These are phyloP conservation scores for Penicillium chermesinum DNA, from an alignment of 495 filamentous ascomycete genomes.

Conservation along the genomic window DNA sequence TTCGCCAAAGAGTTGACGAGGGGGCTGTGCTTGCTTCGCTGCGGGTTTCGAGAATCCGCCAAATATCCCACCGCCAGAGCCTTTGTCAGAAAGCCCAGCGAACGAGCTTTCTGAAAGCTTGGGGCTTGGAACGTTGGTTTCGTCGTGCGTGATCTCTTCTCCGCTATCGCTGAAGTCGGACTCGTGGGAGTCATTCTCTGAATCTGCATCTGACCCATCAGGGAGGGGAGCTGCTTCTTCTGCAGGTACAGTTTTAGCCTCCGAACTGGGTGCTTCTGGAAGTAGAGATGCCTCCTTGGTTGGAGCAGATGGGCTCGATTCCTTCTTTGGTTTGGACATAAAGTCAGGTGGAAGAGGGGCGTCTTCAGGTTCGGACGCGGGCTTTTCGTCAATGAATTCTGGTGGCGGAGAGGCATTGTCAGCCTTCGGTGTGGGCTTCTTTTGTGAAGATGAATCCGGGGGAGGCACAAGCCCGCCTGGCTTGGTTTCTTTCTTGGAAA, in stretches of 20 bases:
- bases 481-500: slow-evolving; percentile 25
- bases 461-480: slow-evolving; percentile 27
- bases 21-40: slow-evolving; percentile 14
- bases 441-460: slow-evolving; percentile 21
- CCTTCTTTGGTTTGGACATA: slow-evolving; percentile 17
- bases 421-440: slow-evolving; percentile 27
- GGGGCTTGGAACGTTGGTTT: slow-evolving; percentile 39
- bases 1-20: slow-evolving; percentile 60
- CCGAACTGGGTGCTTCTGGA: slow-evolving; percentile 27
- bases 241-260: slow-evolving; percentile 22
- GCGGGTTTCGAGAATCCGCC: slow-evolving; percentile 25
- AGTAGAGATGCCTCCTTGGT: slow-evolving; percentile 33
- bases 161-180: slow-evolving; percentile 38
- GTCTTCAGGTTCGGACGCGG: not conserved
- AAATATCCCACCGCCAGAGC: slow-evolving; percentile 40
- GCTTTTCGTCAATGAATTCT: slow-evolving; percentile 6
- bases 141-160: slow-evolving; percentile 55
- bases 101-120: slow-evolving; percentile 65
- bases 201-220: slow-evolving; percentile 21
- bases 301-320: slow-evolving; percentile 1
- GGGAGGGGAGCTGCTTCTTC: slow-evolving; percentile 25
- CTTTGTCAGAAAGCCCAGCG: slow-evolving; percentile 38
- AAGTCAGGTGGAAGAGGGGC: slow-evolving; percentile 59
- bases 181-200: slow-evolving; percentile 24
- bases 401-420: slow-evolving; percentile 53